Evolutionary conservation across 768 basidiomycete species (phyloP), one percentile per base, ranked within the genome.

Genomic region (Leccinum disarticulatum): DNA sequence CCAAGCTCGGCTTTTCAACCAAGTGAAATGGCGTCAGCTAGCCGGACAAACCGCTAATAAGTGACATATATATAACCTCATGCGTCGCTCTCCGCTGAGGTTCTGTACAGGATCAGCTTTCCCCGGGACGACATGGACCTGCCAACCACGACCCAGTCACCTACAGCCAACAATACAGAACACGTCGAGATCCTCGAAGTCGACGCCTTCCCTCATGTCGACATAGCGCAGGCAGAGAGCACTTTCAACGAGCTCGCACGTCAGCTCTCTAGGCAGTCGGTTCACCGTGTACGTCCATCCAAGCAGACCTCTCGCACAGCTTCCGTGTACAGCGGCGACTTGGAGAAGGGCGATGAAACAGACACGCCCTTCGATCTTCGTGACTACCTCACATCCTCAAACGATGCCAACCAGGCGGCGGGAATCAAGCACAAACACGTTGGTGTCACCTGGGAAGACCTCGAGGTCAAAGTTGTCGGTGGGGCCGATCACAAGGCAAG

Each of bases 371-470:
- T 89, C 63, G 83, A 89, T 69, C 82, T 91, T 19, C 81, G 81
- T 15, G 87, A 88, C 59, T 90, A 88, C 64, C 77, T 91, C 31
- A 75, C 83, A 3, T 83, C 83, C 8, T 86, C 83, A 14, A 88
- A 87, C 67, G 87, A 88, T 64, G 83, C 84, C 1, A 80, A 83
- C 54, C 81, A 88, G 56, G 68, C 73, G 19, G 87, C 86, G 2
- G 88, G 88, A 15, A 86, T 90, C 51, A 82, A 81, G 59, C 85
- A 87, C 65, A 91, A 91, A 68, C 85, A 87, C 60, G 87, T 91
- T 8, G 88, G 88, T 33, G 84, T 91, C 25, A 83, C 83, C 27
- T 91, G 90, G 90, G 81, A 88, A 54, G 78, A 86, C 64, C 74
- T 91, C 1, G 76, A 84, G 59, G 89, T 90, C 33, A 76, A 83